Evolutionary conservation across 768 basidiomycete species (phyloP).

Genomic region (Boletus rufocinnamomeus): DNA sequence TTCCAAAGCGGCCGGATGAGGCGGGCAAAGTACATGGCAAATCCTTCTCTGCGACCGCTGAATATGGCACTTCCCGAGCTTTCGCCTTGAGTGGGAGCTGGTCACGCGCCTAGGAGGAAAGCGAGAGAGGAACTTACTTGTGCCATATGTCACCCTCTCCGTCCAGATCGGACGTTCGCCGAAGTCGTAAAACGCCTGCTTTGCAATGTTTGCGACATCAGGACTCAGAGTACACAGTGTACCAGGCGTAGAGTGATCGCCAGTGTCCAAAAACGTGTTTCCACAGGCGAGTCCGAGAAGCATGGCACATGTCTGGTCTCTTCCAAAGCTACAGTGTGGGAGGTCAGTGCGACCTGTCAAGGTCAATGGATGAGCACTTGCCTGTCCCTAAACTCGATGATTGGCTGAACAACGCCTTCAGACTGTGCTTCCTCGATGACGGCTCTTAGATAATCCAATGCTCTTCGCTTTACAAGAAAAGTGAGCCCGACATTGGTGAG

Average conservation of each 20-base stretch:
- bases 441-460: slow-evolving; percentile 81
- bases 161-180: slow-evolving; percentile 84
- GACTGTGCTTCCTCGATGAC: slow-evolving; percentile 82
- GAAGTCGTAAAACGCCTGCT: slow-evolving; percentile 85
- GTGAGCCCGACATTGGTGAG: slow-evolving; percentile 85
- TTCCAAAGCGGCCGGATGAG: slow-evolving; percentile 89
- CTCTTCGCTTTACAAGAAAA: slow-evolving; percentile 76
- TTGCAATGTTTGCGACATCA: slow-evolving; percentile 70
- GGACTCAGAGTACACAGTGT: slow-evolving; percentile 54
- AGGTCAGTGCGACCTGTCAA: slow-evolving; percentile 4
- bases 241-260: slow-evolving; percentile 47
- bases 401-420: slow-evolving; percentile 74
- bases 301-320: slow-evolving; percentile 93
- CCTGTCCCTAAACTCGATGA: slow-evolving; percentile 84
- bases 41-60: slow-evolving; percentile 86
- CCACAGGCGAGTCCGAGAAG: slow-evolving; percentile 82
- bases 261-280: slow-evolving; percentile 72
- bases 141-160: slow-evolving; percentile 75
- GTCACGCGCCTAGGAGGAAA: background rate
- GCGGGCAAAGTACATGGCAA: slow-evolving; percentile 84
- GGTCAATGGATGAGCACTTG: slow-evolving; percentile 29
- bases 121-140: slow-evolving; percentile 45
- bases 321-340: slow-evolving; percentile 65
- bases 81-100: slow-evolving; percentile 46
- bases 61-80: slow-evolving; percentile 74